Conservation (phyloP, 2,329 filamentous ascomycete genomes). For the Botryotinia globosa region DNA sequence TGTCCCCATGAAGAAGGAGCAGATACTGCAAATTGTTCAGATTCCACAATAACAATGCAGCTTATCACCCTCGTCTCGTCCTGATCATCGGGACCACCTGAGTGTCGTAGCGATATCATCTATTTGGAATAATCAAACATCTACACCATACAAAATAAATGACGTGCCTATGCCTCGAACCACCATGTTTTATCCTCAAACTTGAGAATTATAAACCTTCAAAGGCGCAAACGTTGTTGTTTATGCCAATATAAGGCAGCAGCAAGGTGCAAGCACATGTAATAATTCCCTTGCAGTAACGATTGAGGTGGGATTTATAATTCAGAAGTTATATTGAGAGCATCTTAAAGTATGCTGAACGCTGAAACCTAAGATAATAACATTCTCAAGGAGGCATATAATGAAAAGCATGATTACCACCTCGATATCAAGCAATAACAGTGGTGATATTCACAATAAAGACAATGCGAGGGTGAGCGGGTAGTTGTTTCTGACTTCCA, state of each 20-base stretch:
- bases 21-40: not conserved
- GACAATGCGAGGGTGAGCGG: not conserved
- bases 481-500: not conserved
- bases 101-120: too few relatives aligned
- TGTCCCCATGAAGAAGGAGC: not conserved
- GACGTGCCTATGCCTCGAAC: not conserved
- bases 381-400: not conserved
- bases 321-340: not conserved
- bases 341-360: not conserved
- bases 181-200: not conserved
- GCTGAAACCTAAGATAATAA: not conserved
- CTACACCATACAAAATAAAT: not conserved
- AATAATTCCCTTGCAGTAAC: not conserved
- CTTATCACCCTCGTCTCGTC: not conserved
- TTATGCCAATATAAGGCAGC: not conserved
- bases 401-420: not conserved
- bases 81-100: not conserved
- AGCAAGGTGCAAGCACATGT: not conserved
- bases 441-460: not conserved
- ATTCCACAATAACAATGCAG: not conserved
- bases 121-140: not conserved
- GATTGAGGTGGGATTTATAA: not conserved
- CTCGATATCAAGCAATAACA: not conserved
- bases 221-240: not conserved
- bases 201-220: not conserved